phyloP scores from a whole-genome alignment of 139 green algal genomes.

The Chlamydomonas applanata region DNA sequence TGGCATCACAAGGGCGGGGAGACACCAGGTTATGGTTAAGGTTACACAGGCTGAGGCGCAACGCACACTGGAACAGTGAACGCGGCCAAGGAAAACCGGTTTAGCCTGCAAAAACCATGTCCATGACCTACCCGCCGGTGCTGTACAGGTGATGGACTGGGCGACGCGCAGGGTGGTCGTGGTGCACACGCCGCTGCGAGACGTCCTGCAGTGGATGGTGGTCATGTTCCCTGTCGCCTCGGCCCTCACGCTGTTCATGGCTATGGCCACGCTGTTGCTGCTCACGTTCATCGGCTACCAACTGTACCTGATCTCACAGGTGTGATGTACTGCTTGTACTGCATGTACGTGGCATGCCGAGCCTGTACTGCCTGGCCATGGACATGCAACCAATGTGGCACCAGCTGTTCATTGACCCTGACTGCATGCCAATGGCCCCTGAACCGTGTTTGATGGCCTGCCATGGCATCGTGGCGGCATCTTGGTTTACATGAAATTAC shows the following conservation, averaged over 20 bases:
- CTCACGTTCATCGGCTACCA: conserved; percentile 52
- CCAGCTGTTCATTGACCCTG: too few species aligned
- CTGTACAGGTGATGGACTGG: conserved; percentile 4
- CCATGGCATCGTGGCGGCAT: too few species aligned
- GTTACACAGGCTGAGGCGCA: too few species aligned
- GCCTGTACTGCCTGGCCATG: too few species aligned
- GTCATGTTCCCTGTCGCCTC: conserved; percentile 30
- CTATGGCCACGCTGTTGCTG: conserved; percentile 35
- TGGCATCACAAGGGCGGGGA: too few species aligned
- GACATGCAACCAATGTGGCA: too few species aligned
- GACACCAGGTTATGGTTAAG: too few species aligned
- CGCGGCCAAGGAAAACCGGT: not conserved
- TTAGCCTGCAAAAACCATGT: not conserved
- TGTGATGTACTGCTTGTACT: not conserved
- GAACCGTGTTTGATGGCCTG: too few species aligned
- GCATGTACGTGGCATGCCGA: too few species aligned
- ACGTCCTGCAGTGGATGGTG: not conserved
- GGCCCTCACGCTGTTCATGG: conserved; percentile 37
- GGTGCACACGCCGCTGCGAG: not conserved
- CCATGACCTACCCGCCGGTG: not conserved
- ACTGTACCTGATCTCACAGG: conserved; percentile 32
- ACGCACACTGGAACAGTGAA: not conserved
- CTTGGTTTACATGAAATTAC: too few species aligned
- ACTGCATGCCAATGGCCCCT: too few species aligned
- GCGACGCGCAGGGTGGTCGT: not conserved